Evolutionary conservation across 1,139 yeast species (phyloP), one percentile per base, ranked within the genome.

Genomic region (Ogataea hybrid): DNA sequence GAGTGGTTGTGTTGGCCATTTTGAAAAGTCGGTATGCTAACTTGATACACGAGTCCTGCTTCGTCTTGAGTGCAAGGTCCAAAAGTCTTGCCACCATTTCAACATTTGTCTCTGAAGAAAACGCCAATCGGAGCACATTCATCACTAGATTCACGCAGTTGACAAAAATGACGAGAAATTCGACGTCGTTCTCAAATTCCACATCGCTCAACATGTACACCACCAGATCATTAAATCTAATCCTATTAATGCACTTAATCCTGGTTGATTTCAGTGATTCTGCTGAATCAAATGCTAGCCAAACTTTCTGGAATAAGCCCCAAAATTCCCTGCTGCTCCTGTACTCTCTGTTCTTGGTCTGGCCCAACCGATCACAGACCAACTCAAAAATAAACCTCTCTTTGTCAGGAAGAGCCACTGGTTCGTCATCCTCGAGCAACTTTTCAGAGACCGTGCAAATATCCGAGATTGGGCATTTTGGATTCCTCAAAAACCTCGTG

Each of bases 401-500:
- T 41, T 68, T 70, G 46, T 81, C 76, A 3, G 96, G 96, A 10
- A 88, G 72, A 46, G 71, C 72, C 0, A 79, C 67, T 4, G 67
- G 54, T 12, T 68, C 54, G 9, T 65, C 46, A 6, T 67, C 69
- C 10, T 67, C 62, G 1, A 79, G 51, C 9, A 84, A 59, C 8
- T 63, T 57, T 21, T 61, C 58, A 1, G 84, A 73, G 3, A 69
- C 64, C 1, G 55, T 46, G 1, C 74, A 61, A 28, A 85, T 69
- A 14, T 75, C 72, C 14, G 59, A 65, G 3, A 75, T 59, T 1
- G 70, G 46, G 1, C 72, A 69, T 28, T 68, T 68, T 53, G 76
- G 81, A 17, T 83, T 75, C 50, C 95, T 71, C 23, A 87, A 68
- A 51, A 69, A 70, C 58, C 77, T 75, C 2, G 96, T 85, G 31